Percentiles rank a stretch among this genome's conserved stretches.
Evolutionary conservation across 1,284 basidiomycete species (phyloP).

Genomic region (Ceratobasidium papillatum): DNA sequence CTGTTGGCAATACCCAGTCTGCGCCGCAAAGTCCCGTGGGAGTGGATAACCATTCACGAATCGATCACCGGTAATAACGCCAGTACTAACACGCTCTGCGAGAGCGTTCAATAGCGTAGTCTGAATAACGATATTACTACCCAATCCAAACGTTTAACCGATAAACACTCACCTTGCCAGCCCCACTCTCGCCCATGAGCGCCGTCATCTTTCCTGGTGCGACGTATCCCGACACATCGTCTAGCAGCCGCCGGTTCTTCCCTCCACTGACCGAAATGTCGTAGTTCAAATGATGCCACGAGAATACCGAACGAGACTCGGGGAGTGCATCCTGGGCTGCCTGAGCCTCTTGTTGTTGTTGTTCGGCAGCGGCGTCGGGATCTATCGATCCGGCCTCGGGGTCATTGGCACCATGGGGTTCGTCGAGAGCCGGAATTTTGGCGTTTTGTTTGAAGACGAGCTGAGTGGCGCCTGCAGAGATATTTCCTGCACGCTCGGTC

Average conservation of each 20-base stretch:
- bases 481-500: slow-evolving; percentile 54
- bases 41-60: slow-evolving; percentile 79
- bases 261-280: slow-evolving; percentile 67
- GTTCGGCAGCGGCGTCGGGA: not conserved
- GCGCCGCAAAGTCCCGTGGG: slow-evolving; percentile 77
- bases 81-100: slow-evolving; percentile 77
- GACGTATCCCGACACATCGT: slow-evolving; percentile 85
- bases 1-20: slow-evolving; percentile 82
- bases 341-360: not conserved
- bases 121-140: slow-evolving; percentile 41
- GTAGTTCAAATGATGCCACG: slow-evolving; percentile 71
- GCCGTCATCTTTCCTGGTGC: slow-evolving; percentile 80
- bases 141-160: not conserved
- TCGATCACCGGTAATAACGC: slow-evolving; percentile 80
- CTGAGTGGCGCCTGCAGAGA: not conserved
- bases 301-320: slow-evolving; percentile 56
- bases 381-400: not conserved
- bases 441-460: slow-evolving; percentile 13
- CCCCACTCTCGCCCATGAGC: slow-evolving; percentile 74
- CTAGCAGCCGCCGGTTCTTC: slow-evolving; percentile 68
- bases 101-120: slow-evolving; percentile 86
- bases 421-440: not conserved
- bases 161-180: slow-evolving; percentile 52
- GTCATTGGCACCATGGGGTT: not conserved
- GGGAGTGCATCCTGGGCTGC: not conserved